These are phyloP conservation scores for Trichoderma guizhouense DNA, from an alignment of 2,329 filamentous ascomycete species.

Conservation along the genomic window DNA sequence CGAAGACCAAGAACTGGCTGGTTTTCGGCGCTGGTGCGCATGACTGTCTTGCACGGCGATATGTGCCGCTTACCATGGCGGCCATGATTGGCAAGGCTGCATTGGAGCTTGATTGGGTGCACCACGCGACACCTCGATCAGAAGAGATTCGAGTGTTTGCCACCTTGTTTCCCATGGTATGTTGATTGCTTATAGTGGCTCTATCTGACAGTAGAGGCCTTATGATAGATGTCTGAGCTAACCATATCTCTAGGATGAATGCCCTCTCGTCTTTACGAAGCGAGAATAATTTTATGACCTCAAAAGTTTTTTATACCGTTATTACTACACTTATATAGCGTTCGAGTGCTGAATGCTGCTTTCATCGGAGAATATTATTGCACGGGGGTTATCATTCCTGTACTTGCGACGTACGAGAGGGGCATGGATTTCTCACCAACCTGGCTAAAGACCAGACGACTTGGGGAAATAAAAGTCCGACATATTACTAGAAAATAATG, in stretches of 20 bases:
- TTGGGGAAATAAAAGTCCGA: neutral
- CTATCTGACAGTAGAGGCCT: neutral
- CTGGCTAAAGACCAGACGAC: neutral
- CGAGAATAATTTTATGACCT: neutral
- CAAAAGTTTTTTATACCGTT: neutral
- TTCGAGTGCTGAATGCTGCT: neutral
- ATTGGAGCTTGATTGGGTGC: conserved; percentile 5
- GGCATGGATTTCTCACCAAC: neutral
- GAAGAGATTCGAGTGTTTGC: conserved; percentile 12
- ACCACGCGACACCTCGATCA: neutral
- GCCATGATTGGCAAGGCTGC: conserved; percentile 7
- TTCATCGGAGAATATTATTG: neutral
- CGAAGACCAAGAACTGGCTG: conserved; percentile 9
- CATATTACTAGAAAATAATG: neutral
- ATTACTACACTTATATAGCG: neutral
- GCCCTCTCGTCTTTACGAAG: conserved; percentile 1
- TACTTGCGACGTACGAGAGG: too few relatives aligned
- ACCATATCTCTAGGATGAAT: neutral
- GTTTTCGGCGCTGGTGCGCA: conserved; percentile 5
- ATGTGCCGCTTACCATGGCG: conserved; percentile 5
- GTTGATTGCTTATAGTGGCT: neutral
- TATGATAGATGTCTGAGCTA: neutral
- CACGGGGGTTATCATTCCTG: neutral
- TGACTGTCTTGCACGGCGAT: conserved; percentile 7
- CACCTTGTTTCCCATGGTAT: conserved; percentile 7